A percentile compares a stretch with the other conserved stretches of the same genome.
These are phyloP conservation scores for Neurospora sublineolata DNA, from an alignment of 495 filamentous ascomycete species.

Conservation along the genomic window DNA sequence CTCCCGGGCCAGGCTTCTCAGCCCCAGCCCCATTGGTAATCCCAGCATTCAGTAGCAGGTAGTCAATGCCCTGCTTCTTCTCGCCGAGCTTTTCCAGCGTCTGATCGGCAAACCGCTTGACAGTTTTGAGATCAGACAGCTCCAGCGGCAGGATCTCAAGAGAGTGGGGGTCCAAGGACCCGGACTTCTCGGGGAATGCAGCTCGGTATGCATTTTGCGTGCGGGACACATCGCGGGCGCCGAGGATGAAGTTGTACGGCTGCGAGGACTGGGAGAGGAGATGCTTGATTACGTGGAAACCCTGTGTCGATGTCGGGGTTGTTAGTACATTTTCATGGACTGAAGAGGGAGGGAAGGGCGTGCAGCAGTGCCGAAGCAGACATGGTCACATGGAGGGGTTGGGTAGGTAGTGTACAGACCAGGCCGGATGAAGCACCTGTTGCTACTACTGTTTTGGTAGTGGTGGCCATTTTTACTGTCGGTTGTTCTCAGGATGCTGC, in stretches of 20 bases:
- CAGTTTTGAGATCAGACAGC: conserved; percentile 22
- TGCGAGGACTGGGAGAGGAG: conserved; percentile 25
- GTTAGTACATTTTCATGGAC: neutral
- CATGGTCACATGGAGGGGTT: neutral
- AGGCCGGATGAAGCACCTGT: conserved; percentile 35
- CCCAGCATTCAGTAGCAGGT: conserved; percentile 32
- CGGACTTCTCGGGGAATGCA: conserved; percentile 22
- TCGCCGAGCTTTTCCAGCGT: conserved; percentile 25
- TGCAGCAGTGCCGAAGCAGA: neutral
- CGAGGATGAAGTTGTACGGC: conserved; percentile 33
- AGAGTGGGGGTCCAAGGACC: conserved; percentile 14
- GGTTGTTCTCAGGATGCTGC: neutral
- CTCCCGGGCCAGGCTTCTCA: conserved; percentile 15
- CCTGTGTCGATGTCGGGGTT: conserved; percentile 16
- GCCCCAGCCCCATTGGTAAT: conserved; percentile 11
- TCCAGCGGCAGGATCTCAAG: conserved; percentile 33
- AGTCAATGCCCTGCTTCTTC: conserved; percentile 18
- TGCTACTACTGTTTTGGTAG: conserved; percentile 32
- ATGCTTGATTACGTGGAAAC: conserved; percentile 33
- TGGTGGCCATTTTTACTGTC: conserved; percentile 17
- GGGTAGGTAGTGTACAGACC: conserved; percentile 13
- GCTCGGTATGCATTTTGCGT: conserved; percentile 25
- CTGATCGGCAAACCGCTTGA: conserved; percentile 27
- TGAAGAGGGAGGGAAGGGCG: neutral
- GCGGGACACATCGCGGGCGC: conserved; percentile 25